Base-by-base conservation (phyloP, 164 flowering plant genomes). In the Magnolia kwangsiensis region DNA sequence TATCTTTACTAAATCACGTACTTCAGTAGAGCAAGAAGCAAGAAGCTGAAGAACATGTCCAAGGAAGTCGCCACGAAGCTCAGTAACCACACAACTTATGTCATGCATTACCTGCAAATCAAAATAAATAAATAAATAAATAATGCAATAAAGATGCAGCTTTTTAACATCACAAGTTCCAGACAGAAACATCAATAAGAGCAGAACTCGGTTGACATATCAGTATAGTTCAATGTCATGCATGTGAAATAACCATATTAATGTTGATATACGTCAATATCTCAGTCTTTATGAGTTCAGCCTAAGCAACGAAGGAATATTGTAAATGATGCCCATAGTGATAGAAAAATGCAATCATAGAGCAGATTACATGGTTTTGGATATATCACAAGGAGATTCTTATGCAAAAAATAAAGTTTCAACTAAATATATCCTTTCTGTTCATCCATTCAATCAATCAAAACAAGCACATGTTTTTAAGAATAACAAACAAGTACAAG, bases 31-130 rank as follows among this genome's bases (percentile, higher is more conserved):
- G 83, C 95, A 93, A 73, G 93, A 82, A 70, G 90, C 83, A 72
- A 96, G 90, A 80, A 83, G 85, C 79, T 86, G 86, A 67, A 88
- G 83, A 67, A 94, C 89, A 82, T 80, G 81, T 11, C 72, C 86
- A 76, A 94, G 84, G 81, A 81, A 96, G 69, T 85, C 79, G 64
- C 94, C 92, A 80, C 78, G 78, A 67, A 96, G 80, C 83, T 86
- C 96, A 67, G 76, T 77, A 63, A 75, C 88, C 80, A 96, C 84
- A 76, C 76, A 78, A 84, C 84, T 79, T 80, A 92, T 72, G 76
- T 96, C 98, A 84, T 93, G 91, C 82, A 96, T 82, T 79, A 96
- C 83, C 99, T 94, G 93, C 80, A 90, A 69, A 75, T 14, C 27
- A 79, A 66, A 16, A 63, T 64, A 23, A n/a, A n/a, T n/a, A n/a